Conservation (phyloP, 148 eudicot genomes). For the Arctostaphylos glauca region DNA sequence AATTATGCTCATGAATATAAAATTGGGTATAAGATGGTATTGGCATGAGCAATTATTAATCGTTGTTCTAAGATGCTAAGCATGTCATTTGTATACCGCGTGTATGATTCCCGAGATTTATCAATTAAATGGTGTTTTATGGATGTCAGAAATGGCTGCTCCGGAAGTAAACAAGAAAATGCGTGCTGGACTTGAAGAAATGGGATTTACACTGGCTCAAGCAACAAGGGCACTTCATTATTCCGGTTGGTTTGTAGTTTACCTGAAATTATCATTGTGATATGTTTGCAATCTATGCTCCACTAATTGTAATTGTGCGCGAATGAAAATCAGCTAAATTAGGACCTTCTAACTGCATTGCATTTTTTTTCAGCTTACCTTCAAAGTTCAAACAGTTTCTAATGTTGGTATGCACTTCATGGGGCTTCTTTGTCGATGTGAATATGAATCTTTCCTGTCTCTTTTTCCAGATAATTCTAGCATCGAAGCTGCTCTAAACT, state of each 20-base stretch:
- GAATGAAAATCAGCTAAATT: background rate
- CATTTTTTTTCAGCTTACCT: background rate
- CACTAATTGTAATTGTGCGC: background rate
- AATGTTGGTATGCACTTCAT: background rate
- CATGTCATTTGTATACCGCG: background rate
- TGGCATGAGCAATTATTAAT: background rate
- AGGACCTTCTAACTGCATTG: background rate
- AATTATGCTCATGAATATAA: no score
- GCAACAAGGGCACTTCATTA: conserved; percentile 65
- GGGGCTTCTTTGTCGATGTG: background rate
- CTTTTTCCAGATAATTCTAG: conserved; percentile 55
- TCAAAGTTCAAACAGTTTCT: background rate
- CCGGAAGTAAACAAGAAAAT: conserved; percentile 57
- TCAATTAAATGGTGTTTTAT: background rate
- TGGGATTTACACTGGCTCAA: conserved; percentile 67
- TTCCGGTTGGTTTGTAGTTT: conserved; percentile 71
- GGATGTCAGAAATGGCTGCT: conserved; percentile 55
- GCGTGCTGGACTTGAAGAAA: conserved; percentile 56
- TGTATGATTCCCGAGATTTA: background rate
- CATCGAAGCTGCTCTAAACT: conserved; percentile 68
- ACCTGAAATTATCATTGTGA: background rate
- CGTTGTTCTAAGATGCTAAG: background rate
- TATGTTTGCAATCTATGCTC: no score
- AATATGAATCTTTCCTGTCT: background rate
- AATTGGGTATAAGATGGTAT: background rate